A percentile compares a stretch with the other conserved stretches of the same genome.
These are phyloP conservation scores for Triticum turgidum DNA, from an alignment of 176 grass and related monocot species.

Conservation along the genomic window DNA sequence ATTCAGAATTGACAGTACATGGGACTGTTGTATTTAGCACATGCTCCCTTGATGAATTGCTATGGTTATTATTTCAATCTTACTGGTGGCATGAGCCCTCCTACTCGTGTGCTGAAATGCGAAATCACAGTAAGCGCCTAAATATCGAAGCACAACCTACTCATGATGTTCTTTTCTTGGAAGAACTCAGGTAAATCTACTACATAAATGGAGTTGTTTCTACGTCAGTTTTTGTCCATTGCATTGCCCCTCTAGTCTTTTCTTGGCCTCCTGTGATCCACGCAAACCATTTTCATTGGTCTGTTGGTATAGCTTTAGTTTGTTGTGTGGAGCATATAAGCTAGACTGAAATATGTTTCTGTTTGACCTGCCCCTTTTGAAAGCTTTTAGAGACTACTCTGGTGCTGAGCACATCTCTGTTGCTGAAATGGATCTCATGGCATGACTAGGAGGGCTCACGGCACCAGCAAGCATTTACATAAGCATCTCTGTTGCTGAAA, in stretches of 20 bases:
- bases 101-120: background rate
- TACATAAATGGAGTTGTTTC: background rate
- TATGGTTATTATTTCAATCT: background rate
- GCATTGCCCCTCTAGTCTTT: background rate
- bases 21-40: too few relatives aligned
- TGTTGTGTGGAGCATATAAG: background rate
- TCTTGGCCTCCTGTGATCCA: too few relatives aligned
- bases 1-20: too few relatives aligned
- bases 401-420: too few relatives aligned
- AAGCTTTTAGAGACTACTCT: too few relatives aligned
- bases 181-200: background rate
- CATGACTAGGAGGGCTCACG: too few relatives aligned
- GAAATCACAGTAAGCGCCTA: too few relatives aligned
- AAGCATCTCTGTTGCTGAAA: too few relatives aligned
- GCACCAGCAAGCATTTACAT: too few relatives aligned
- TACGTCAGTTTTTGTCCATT: background rate
- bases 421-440: too few relatives aligned
- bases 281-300: background rate
- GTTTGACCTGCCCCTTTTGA: background rate
- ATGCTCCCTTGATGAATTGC: too few relatives aligned
- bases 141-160: background rate
- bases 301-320: background rate
- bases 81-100: too few relatives aligned
- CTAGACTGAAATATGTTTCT: background rate
- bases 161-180: background rate